phyloP scores from a whole-genome alignment of 495 filamentous ascomycete species.

The Penicillium antarcticum region DNA sequence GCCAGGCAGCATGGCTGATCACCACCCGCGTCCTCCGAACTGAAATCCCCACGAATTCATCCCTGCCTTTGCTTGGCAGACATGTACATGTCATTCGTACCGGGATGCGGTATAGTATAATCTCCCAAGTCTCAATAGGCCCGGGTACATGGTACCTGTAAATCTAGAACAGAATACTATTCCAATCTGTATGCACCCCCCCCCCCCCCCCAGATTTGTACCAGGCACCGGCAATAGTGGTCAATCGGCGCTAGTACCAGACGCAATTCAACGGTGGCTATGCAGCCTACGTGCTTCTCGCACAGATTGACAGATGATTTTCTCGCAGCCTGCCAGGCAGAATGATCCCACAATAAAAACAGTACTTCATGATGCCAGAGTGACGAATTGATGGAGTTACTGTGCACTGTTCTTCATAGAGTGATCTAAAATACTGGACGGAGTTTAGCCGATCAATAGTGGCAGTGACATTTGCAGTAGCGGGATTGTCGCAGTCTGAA shows the following conservation, averaged over 20 bases:
- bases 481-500: neutral
- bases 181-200: neutral
- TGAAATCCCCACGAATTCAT: slow-evolving; percentile 4
- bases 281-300: neutral
- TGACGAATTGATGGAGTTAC: too few species aligned
- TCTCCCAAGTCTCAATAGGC: neutral
- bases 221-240: neutral
- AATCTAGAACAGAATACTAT: neutral
- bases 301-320: neutral
- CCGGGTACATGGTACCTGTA: neutral
- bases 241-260: neutral
- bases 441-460: slow-evolving; percentile 1
- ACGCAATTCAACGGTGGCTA: slow-evolving; percentile 1
- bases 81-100: neutral
- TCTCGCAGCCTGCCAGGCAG: slow-evolving; percentile 7
- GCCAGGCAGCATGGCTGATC: slow-evolving; percentile 2
- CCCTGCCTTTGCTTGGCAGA: slow-evolving; percentile 1
- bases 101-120: neutral
- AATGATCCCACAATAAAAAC: slow-evolving; percentile 4
- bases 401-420: too few species aligned
- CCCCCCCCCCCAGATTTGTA: neutral
- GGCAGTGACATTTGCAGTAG: neutral
- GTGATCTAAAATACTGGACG: neutral
- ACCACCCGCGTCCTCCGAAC: too few species aligned
- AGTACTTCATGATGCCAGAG: neutral